phyloP scores from a whole-genome alignment of 108 stramenopile genomes.

The Cyclostephanos invisitatus region DNA sequence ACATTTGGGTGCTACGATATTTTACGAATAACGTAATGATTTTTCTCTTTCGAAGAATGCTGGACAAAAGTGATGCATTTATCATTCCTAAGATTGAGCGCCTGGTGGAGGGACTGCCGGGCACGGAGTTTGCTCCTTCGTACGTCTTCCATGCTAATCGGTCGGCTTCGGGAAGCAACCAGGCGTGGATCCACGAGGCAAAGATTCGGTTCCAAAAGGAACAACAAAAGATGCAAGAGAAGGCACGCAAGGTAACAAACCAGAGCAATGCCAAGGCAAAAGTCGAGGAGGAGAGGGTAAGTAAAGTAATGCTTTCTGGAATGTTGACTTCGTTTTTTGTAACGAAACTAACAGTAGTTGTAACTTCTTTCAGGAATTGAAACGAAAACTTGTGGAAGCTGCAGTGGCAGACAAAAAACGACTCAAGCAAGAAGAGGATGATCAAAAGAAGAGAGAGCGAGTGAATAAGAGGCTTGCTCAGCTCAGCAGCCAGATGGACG shows the following conservation, averaged over 20 bases:
- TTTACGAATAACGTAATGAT: slow-evolving; percentile 17
- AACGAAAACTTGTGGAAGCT: slow-evolving; percentile 63
- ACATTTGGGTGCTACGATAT: neutral
- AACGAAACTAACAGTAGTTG: neutral
- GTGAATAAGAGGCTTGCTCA: slow-evolving; percentile 71
- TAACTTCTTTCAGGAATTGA: slow-evolving; percentile 52
- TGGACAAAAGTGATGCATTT: slow-evolving; percentile 82
- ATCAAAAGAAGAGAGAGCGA: slow-evolving; percentile 69
- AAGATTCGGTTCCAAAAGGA: slow-evolving; percentile 52
- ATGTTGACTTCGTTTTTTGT: neutral
- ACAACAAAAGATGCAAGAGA: slow-evolving; percentile 46
- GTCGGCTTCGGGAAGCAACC: slow-evolving; percentile 43
- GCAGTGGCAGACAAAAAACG: slow-evolving; percentile 64
- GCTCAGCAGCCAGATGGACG: slow-evolving; percentile 75
- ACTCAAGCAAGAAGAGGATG: slow-evolving; percentile 73
- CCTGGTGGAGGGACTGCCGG: slow-evolving; percentile 83
- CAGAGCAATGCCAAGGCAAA: slow-evolving; percentile 37
- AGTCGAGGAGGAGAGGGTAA: slow-evolving; percentile 40
- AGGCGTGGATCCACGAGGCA: slow-evolving; percentile 65
- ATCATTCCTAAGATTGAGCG: slow-evolving; percentile 69
- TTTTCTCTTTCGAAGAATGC: slow-evolving; percentile 23
- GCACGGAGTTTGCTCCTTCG: slow-evolving; percentile 63
- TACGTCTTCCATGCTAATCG: slow-evolving; percentile 71
- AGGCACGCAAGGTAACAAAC: slow-evolving; percentile 18
- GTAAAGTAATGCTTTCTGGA: neutral